Conservation (phyloP, 805 yeast genomes). For the Sugiyamaella valdiviana region DNA sequence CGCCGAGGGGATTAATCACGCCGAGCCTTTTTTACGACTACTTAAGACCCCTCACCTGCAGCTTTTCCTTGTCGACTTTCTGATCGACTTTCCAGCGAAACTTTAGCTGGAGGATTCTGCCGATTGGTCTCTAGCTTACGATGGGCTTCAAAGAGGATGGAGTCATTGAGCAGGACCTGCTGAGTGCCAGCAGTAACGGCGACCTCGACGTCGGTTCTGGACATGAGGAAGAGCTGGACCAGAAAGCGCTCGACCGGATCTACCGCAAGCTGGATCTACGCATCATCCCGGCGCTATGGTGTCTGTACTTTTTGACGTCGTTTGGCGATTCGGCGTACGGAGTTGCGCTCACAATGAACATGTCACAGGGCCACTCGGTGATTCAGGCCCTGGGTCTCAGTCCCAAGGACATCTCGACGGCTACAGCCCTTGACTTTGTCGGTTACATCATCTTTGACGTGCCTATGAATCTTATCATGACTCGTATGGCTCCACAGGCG, state of each 20-base stretch:
- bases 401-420: slow-evolving; percentile 57
- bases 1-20: no score
- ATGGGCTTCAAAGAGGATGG: no score
- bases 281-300: slow-evolving; percentile 80
- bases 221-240: slow-evolving; percentile 15
- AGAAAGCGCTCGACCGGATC: slow-evolving; percentile 23
- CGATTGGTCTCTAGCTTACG: no score
- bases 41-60: no score
- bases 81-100: no score
- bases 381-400: slow-evolving; percentile 45
- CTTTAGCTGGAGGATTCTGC: no score
- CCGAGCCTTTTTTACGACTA: no score
- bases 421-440: slow-evolving; percentile 75
- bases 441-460: slow-evolving; percentile 80
- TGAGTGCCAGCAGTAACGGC: no score
- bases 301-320: slow-evolving; percentile 68
- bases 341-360: slow-evolving; percentile 73
- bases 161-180: no score
- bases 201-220: not conserved
- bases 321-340: slow-evolving; percentile 77
- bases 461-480: slow-evolving; percentile 83
- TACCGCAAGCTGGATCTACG: slow-evolving; percentile 59
- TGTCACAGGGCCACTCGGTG: slow-evolving; percentile 54
- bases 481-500: slow-evolving; percentile 73
- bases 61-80: no score